Percentiles rank a stretch among this genome's conserved stretches.
These are phyloP conservation scores for Licmophora abbreviata DNA, from an alignment of 108 stramenopile genomes.

Conservation along the genomic window DNA sequence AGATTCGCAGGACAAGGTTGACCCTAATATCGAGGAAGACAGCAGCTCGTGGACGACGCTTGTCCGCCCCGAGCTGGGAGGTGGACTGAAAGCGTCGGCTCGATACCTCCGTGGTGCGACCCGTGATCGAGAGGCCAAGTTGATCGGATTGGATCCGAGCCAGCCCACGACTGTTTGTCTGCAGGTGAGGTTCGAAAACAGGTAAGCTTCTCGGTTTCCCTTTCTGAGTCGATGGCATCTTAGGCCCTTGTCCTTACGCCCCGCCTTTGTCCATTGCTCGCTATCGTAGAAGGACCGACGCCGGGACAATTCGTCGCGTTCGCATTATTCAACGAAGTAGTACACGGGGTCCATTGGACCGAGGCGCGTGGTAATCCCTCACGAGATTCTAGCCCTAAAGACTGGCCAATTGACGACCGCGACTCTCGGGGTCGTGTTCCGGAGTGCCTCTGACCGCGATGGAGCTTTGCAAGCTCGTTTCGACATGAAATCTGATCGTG, in stretches of 20 bases:
- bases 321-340: constrained; percentile 44
- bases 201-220: background rate
- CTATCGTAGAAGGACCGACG: constrained; percentile 47
- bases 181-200: too few relatives aligned
- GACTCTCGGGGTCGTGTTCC: constrained; percentile 55
- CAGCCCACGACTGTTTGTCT: constrained; percentile 50
- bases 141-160: constrained; percentile 44
- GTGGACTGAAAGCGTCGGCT: constrained; percentile 52
- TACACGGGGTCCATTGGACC: constrained; percentile 27
- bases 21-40: constrained; percentile 40
- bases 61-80: constrained; percentile 64
- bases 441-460: constrained; percentile 59
- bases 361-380: constrained; percentile 42
- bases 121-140: constrained; percentile 28
- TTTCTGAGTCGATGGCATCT: background rate
- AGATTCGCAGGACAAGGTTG: constrained; percentile 17
- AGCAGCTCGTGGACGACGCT: constrained; percentile 52
- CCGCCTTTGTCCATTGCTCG: constrained; percentile 5
- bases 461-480: constrained; percentile 55
- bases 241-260: background rate
- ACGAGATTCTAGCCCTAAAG: constrained; percentile 57
- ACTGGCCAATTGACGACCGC: constrained; percentile 27
- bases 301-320: constrained; percentile 48
- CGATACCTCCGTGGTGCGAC: constrained; percentile 57
- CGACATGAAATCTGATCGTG: constrained; percentile 58